phyloP scores from a whole-genome alignment of 768 basidiomycete genomes.

The Agrocybe pediades region DNA sequence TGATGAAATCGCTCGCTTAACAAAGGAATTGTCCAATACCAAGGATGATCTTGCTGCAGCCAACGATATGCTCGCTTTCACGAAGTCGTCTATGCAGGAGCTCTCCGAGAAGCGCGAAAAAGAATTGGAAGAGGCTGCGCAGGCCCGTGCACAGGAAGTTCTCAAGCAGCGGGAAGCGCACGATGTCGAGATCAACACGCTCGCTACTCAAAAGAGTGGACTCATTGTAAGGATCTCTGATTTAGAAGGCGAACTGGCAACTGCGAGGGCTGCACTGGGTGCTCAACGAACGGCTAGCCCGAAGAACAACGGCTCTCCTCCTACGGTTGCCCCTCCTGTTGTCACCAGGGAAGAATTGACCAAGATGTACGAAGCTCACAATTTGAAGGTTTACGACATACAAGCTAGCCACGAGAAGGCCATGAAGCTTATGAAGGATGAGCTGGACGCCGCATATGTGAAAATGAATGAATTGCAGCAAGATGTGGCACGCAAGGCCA shows the following conservation, averaged over 20 bases:
- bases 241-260: conserved; percentile 76
- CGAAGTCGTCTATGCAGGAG: conserved; percentile 70
- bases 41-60: conserved; percentile 71
- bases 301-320: conserved; percentile 53
- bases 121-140: conserved; percentile 78
- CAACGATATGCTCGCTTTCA: conserved; percentile 66
- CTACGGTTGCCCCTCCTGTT: conserved; percentile 35
- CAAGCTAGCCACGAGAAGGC: conserved; percentile 67
- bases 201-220: conserved; percentile 64
- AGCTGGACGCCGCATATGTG: conserved; percentile 53
- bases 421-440: conserved; percentile 50
- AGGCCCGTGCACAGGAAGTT: conserved; percentile 69
- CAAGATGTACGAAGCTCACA: conserved; percentile 82
- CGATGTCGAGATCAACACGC: conserved; percentile 57
- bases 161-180: conserved; percentile 60
- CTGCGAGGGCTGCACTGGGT: conserved; percentile 55
- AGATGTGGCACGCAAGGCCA: conserved; percentile 66
- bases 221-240: conserved; percentile 67
- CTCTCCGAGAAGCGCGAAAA: conserved; percentile 68
- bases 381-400: conserved; percentile 75
- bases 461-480: conserved; percentile 57
- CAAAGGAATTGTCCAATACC: conserved; percentile 57
- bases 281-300: conserved; percentile 52
- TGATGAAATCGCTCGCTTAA: conserved; percentile 56
- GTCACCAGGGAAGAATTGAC: conserved; percentile 80